Percentiles rank a stretch among this genome's conserved stretches.
Evolutionary conservation across 148 eudicot genomes (phyloP).

Genomic region (Fagopyrum tataricum): DNA sequence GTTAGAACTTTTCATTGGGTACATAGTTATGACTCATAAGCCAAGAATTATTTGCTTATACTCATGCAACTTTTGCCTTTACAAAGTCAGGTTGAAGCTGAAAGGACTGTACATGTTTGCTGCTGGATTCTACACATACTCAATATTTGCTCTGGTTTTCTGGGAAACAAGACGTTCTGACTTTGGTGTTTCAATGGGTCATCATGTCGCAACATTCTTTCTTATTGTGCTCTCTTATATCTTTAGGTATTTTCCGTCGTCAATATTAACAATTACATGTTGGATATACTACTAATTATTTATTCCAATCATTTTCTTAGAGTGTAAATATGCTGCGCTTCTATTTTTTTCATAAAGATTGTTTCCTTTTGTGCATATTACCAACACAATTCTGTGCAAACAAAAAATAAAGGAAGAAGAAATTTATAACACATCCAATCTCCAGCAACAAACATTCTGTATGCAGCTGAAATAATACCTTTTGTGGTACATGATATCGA

Average conservation of each 20-base stretch:
- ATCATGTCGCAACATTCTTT: conserved; percentile 73
- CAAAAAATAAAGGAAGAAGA: too few relatives aligned
- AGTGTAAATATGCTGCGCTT: neutral
- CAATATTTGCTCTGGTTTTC: conserved; percentile 82
- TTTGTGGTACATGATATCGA: too few relatives aligned
- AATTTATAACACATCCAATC: too few relatives aligned
- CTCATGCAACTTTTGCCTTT: neutral
- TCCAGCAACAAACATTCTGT: too few relatives aligned
- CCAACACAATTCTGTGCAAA: too few relatives aligned
- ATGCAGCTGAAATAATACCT: too few relatives aligned
- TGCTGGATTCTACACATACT: conserved; percentile 84
- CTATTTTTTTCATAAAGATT: neutral
- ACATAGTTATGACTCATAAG: neutral
- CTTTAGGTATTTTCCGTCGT: conserved; percentile 35
- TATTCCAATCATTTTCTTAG: neutral
- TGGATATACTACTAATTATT: neutral
- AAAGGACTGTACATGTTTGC: conserved; percentile 73
- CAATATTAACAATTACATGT: neutral
- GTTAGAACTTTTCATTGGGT: conserved; percentile 12
- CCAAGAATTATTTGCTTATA: neutral
- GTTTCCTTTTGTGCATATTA: neutral
- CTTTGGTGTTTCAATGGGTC: conserved; percentile 95
- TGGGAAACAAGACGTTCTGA: conserved; percentile 98
- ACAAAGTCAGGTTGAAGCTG: conserved; percentile 59
- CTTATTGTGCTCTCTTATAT: conserved; percentile 69